Evolutionary conservation across 192 early-diverging fungal genomes (phyloP).

Genomic region (Umbelopsis sp.): DNA sequence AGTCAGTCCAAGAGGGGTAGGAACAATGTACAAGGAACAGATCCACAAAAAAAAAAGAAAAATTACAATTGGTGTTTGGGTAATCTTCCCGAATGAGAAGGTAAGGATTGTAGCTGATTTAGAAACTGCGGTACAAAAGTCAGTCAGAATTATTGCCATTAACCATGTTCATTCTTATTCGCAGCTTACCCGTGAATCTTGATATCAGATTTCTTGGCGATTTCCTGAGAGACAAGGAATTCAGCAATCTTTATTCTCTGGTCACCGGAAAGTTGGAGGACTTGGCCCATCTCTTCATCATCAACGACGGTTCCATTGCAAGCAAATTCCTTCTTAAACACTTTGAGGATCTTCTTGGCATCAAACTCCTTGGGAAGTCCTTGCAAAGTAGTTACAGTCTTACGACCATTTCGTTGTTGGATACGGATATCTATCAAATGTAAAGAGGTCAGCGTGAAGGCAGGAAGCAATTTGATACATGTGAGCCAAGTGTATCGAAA

Average conservation of each 20-base stretch:
- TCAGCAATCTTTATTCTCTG: slow-evolving; percentile 82
- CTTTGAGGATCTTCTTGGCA: slow-evolving; percentile 90
- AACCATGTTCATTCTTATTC: background rate
- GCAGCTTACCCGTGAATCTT: slow-evolving; percentile 80
- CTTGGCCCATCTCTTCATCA: slow-evolving; percentile 89
- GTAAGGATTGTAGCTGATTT: background rate
- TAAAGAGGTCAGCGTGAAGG: background rate
- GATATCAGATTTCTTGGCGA: slow-evolving; percentile 84
- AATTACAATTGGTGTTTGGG: slow-evolving; percentile 20
- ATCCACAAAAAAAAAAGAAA: slow-evolving; percentile 2
- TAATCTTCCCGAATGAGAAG: background rate
- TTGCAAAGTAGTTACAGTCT: slow-evolving; percentile 95
- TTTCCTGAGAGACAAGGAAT: slow-evolving; percentile 79
- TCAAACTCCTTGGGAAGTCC: slow-evolving; percentile 87
- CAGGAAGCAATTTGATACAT: background rate
- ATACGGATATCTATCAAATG: slow-evolving; percentile 88
- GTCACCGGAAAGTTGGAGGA: slow-evolving; percentile 96
- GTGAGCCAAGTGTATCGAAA: background rate
- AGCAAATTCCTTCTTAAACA: slow-evolving; percentile 95
- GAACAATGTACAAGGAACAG: slow-evolving; percentile 22
- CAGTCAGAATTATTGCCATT: background rate
- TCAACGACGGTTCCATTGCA: slow-evolving; percentile 95
- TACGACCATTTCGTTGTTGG: slow-evolving; percentile 95
- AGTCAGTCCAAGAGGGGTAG: slow-evolving; percentile 9
- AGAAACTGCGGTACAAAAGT: slow-evolving; percentile 1